Base-by-base conservation (phyloP, 106 monocot genomes). In the Dendrobium catenatum region DNA sequence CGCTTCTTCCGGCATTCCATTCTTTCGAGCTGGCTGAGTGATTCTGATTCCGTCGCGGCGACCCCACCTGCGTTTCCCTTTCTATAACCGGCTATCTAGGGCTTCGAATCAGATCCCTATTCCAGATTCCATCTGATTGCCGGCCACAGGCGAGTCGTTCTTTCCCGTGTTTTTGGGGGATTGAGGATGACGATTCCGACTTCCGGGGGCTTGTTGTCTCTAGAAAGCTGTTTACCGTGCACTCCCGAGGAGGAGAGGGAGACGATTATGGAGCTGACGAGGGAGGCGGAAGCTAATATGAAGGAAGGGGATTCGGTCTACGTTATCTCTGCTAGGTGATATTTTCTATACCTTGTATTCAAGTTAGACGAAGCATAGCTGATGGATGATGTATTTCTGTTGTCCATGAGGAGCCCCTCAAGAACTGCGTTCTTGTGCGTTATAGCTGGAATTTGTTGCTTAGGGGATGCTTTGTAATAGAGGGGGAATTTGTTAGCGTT, bases 221-320 rank as follows among this genome's bases (percentile, higher is more conserved):
- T 26, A 31, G 82, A 54, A 41, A 88, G 87, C 72, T 89, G 85
- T 84, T 44, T 92, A 55, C 92, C 92, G 15, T 87, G 80, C 82
- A 80, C 92, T 4, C 86, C 92, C 4, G 92, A 87, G 80, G 89
- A 92, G 29, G 92, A 92, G 86, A 83, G 82, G 72, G 87, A 87
- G 56, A 82, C 80, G 56, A 75, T 92, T 4, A 24, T 4, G 13
- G 86, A 79, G 17, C 68, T 92, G 67, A 87, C 37, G 11, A 77
- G 76, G 84, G 68, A 78, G 19, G 72, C 86, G 33, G 82, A 84
- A 22, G 42, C 56, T 37, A 88, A 87, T 77, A 37, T 68, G 11
- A 89, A 89, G 80, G 89, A 89, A 16, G 92, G 89, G 46, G 89
- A 92, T 84, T 78, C 80, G 31, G 83, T 73, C 56, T 92, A 82